A percentile compares a stretch with the other conserved stretches of the same genome.
phyloP scores from a whole-genome alignment of 345 rosid genomes.

The Trapa incisa region DNA sequence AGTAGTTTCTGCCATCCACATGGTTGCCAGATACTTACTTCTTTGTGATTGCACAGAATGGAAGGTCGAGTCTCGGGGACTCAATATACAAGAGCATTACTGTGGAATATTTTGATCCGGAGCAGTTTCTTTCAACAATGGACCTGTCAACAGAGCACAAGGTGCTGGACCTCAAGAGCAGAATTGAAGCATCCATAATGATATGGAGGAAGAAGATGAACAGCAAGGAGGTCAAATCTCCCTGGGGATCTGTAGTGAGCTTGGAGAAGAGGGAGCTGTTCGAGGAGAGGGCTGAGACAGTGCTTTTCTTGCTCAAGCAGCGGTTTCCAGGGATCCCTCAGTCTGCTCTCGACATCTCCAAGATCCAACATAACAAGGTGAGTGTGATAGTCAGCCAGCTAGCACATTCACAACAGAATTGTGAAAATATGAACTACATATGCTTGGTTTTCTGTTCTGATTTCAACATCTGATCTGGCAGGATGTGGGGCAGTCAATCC shows the following conservation, averaged over 20 bases:
- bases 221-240: conserved; percentile 62
- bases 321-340: conserved; percentile 85
- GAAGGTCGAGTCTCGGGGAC: conserved; percentile 68
- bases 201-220: conserved; percentile 86
- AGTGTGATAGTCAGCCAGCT: not conserved
- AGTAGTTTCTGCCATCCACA: not conserved
- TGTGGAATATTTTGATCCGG: conserved; percentile 65
- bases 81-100: conserved; percentile 56
- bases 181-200: conserved; percentile 77
- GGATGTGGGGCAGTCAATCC: conserved; percentile 87
- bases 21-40: not conserved
- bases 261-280: conserved; percentile 90
- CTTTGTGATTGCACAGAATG: not conserved
- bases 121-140: conserved; percentile 53
- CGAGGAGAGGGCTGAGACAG: conserved; percentile 85
- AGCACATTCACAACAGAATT: not conserved
- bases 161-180: conserved; percentile 70
- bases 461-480: conserved; percentile 10
- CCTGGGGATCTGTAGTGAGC: conserved; percentile 89
- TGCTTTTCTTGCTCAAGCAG: conserved; percentile 66
- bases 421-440: not conserved
- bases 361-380: conserved; percentile 79
- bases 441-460: not conserved
- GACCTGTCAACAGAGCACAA: conserved; percentile 74
- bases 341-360: conserved; percentile 77